Percentiles rank a stretch among this genome's conserved stretches.
These are phyloP conservation scores for Skeletonema tropicum DNA, from an alignment of 108 stramenopile genomes.

Conservation along the genomic window DNA sequence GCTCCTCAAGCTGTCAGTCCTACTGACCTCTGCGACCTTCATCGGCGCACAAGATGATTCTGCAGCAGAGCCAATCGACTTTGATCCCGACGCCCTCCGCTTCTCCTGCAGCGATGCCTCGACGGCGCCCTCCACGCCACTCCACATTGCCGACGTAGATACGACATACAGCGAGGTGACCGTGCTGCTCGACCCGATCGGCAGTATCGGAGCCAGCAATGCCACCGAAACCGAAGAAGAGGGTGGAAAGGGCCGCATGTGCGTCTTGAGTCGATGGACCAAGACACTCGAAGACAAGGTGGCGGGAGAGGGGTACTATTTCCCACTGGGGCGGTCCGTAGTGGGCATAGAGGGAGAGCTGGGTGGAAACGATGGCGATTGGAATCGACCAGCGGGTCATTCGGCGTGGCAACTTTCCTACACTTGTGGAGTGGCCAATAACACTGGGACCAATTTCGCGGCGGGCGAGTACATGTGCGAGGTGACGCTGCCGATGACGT, in stretches of 20 bases:
- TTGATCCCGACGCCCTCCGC: neutral
- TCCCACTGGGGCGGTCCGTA: neutral
- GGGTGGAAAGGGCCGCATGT: neutral
- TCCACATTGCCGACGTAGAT: neutral
- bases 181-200: neutral
- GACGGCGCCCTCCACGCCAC: neutral
- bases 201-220: neutral
- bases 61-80: neutral
- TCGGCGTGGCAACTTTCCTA: neutral
- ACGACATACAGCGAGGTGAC: neutral
- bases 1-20: neutral
- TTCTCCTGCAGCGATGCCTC: neutral
- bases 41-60: neutral
- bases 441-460: neutral
- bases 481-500: neutral
- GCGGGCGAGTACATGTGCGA: neutral
- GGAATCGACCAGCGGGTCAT: neutral
- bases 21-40: neutral
- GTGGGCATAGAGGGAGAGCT: neutral
- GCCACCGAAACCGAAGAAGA: neutral
- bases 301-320: neutral
- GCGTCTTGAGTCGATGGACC: neutral
- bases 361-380: neutral
- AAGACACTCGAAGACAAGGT: neutral
- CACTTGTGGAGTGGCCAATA: neutral